Base-by-base conservation (phyloP, 176 grass and related monocot species). In the Urochloa ruziziensis region DNA sequence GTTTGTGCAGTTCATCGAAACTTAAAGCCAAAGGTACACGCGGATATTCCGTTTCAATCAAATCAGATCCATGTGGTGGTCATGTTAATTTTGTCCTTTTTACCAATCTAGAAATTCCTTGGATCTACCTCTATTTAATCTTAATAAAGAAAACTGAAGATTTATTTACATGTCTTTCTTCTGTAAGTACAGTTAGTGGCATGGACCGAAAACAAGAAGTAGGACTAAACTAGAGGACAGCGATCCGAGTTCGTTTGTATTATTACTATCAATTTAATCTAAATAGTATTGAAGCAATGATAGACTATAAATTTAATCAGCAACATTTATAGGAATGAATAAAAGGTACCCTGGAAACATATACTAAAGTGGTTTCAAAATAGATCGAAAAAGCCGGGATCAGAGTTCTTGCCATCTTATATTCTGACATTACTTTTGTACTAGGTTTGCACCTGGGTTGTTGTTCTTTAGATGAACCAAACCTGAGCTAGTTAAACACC, bases 31-130 rank as follows among this genome's bases (percentile, higher is more conserved):
- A 80, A 89, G 76, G 32, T 29, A 68, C 32, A 75, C 51, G 48
- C 3, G 1, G 62, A 80, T 89, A 51, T 74, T 84, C 75, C 29
- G 42, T 67, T 12, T 42, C 4, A 37, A 84, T 61, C 49, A 68
- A 49, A 74, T 80, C 82, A 68, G 21, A 42, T 30, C 29, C 74
- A 85, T 78, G 74, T 85, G 74, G n/a, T 60, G 51, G 15, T 64
- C 64, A 70, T 78, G 63, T 21, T 78, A 46, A 77, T 27, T 10
- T 44, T 77, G 14, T 25, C 10, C 23, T 2, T 25, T 29, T 14
- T 6, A 57, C 67, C 73, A 34, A 24, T 58, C 27, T 67, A 66
- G 13, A 77, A 74, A 33, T 27, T 1, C 27, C 28, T 62, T 46
- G 27, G 37, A 78, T 61, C 75, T 44, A 44, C 17, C 8, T 8